Evolutionary conservation across 2,329 filamentous ascomycete species (phyloP), one percentile per base, ranked within the genome.

Genomic region (Paecilomyces variotii): DNA sequence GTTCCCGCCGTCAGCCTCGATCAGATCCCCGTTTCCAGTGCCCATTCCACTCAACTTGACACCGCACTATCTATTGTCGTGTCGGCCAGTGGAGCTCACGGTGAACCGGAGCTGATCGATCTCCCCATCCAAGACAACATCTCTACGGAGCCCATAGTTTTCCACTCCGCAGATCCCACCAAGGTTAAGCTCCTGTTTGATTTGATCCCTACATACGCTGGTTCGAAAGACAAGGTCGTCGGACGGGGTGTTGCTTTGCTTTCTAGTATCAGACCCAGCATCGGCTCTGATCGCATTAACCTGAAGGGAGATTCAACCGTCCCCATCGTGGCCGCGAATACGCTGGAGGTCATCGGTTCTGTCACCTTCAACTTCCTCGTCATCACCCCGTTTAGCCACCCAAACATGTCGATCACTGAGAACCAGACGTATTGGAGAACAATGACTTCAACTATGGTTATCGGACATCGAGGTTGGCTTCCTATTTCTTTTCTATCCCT

Each of bases 311-410:
- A 97, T 69, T 84, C 96, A 39, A 93, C 89, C 60, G 89, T 99
- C 9, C 94, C 94, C 0, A 94, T 99, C 62, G 83, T 97, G 68
- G 89, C 89, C 32, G 87, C 87, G 35, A 90, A 83, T 60, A 87
- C 84, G 11, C 78, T 97, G 34, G 93, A 97, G 60, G 87, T 97
- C 9, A 97, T 99, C 64, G 95, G 94, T 14, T 86, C 88, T 0
- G 90, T 99, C 64, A 96, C 96, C 68, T 99, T 99, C 80, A 97
- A 97, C 73, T 97, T 97, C 71, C 78, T 96, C 32, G 84, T 97
- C 68, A 91, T 99, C 66, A 97, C 91, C 0, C 93, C 94, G 0
- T 99, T 99, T 75, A 84, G 86, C 19, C 94, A 97, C 72, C 90
- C 91, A 5, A 95, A 95, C 60, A 94, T 99, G 88, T 89, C 89